Conservation (phyloP, 2,329 filamentous ascomycete species). For the Sodiomyces alkalinus region DNA sequence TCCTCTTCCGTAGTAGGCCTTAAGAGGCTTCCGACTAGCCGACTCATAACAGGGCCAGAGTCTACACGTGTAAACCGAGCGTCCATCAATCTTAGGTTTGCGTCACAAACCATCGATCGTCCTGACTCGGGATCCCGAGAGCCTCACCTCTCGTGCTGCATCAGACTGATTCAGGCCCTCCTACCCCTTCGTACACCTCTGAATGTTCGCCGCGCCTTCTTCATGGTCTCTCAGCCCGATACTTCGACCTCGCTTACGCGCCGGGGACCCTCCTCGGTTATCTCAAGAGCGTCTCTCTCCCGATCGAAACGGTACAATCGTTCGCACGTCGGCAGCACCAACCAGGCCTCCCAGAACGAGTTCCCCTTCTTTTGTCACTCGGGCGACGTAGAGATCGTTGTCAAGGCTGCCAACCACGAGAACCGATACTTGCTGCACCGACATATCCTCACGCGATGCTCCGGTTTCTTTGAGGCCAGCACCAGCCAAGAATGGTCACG, state of each 20-base stretch:
- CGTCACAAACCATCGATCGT: too few species aligned
- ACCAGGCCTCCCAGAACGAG: constrained; percentile 66
- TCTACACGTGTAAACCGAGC: too few species aligned
- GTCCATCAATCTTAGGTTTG: too few species aligned
- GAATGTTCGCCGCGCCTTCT: too few species aligned
- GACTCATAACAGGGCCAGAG: too few species aligned
- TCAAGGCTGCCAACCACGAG: constrained; percentile 55
- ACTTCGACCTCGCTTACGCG: constrained; percentile 36
- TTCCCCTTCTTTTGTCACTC: constrained; percentile 84
- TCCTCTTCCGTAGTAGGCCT: too few species aligned
- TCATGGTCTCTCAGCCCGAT: constrained; percentile 51
- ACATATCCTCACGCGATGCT: constrained; percentile 77
- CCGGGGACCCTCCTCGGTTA: constrained; percentile 45
- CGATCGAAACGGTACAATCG: constrained; percentile 60
- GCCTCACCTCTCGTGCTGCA: too few species aligned
- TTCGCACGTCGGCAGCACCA: constrained; percentile 60
- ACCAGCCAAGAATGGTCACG: constrained; percentile 66
- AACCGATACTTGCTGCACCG: constrained; percentile 78
- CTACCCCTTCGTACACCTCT: constrained; percentile 1
- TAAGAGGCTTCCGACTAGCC: too few species aligned
- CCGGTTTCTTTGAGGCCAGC: constrained; percentile 83
- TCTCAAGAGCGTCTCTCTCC: constrained; percentile 44
- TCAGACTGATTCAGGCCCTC: too few species aligned
- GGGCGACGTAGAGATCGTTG: constrained; percentile 82
- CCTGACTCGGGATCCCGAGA: too few species aligned